Percentiles rank a stretch among this genome's conserved stretches.
Conservation (phyloP, 169 alveolate species). For the Eimeria praecox region DNA sequence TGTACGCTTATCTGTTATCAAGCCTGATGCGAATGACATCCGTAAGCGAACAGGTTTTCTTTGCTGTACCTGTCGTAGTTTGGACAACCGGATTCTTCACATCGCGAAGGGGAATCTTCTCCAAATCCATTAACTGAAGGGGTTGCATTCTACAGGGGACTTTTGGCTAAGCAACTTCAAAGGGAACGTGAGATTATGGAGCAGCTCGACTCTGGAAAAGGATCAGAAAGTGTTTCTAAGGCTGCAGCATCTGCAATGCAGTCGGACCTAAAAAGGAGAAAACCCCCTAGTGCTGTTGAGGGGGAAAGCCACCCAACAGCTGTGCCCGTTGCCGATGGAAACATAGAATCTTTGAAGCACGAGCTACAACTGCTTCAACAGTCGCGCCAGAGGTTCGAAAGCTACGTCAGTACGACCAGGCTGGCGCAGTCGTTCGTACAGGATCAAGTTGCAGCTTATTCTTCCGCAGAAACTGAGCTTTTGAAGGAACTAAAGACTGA, state of each 20-base stretch:
- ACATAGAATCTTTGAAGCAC: conserved; percentile 27
- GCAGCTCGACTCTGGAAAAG: conserved; percentile 29
- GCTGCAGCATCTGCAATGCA: not conserved
- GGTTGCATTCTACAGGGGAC: conserved; percentile 59
- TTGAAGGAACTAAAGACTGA: conserved; percentile 35
- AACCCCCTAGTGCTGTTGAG: conserved; percentile 11
- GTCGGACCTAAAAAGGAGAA: not conserved
- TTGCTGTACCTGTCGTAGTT: conserved; percentile 30
- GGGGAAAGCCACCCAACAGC: conserved; percentile 29
- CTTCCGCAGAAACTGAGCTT: conserved; percentile 44
- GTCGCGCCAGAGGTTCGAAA: conserved; percentile 67
- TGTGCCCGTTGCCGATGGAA: not conserved
- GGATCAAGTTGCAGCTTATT: conserved; percentile 45
- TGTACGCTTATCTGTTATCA: not conserved
- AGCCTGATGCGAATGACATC: not conserved
- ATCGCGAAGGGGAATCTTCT: conserved; percentile 38
- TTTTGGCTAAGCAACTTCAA: conserved; percentile 59
- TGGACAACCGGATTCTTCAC: conserved; percentile 34
- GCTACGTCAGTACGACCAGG: conserved; percentile 16
- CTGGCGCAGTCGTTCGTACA: conserved; percentile 59
- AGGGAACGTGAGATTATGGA: conserved; percentile 64
- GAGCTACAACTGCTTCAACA: conserved; percentile 61
- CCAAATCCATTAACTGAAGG: conserved; percentile 31
- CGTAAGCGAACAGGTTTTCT: not conserved
- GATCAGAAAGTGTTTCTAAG: conserved; percentile 24